Base-by-base conservation (phyloP, 495 filamentous ascomycete genomes). In the Thermothielavioides terrestris region DNA sequence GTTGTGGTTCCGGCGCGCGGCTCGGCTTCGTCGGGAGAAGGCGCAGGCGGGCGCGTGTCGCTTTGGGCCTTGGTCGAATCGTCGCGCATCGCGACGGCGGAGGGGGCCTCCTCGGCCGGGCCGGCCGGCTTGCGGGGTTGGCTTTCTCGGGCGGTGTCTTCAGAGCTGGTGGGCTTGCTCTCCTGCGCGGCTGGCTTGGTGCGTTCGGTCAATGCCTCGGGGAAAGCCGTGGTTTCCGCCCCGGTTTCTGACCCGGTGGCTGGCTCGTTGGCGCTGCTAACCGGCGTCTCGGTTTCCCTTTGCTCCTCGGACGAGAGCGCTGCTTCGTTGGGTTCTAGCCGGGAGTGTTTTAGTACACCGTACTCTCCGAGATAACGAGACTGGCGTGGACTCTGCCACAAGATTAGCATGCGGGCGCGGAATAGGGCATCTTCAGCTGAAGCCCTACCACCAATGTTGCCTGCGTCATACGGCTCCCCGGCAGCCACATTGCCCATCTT, bases 401-500 rank as follows among this genome's bases (percentile, higher is more conserved):
- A n/a, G n/a, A n/a, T n/a, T n/a, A n/a, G n/a, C n/a, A n/a, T n/a
- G n/a, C n/a, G n/a, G n/a, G n/a, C n/a, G n/a, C n/a, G n/a, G n/a
- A n/a, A n/a, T n/a, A n/a, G n/a, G n/a, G n/a, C n/a, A n/a, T n/a
- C n/a, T n/a, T n/a, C n/a, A n/a, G n/a, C n/a, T n/a, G n/a, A n/a
- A n/a, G n/a, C n/a, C 56, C 21, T 50, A 65, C 61, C 46, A 73
- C 70, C 68, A 21, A 76, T 62, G 58, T 80, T 82, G 43, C 78
- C 78, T 20, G 71, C 72, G 51, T 82, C 78, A 50, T 75, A 82
- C 0, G 77, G 78, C 61, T 79, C 73, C n/a, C 76, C 77, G 38
- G 70, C 70, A n/a, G 65, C 61, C 12, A 72, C 72, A 46, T 80
- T 68, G 17, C 78, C 78, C 12, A 60, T 54, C 37, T 70, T 60